These are phyloP conservation scores for Acanthamoeba castellanii DNA, from an alignment of 208 protist species.

Conservation along the genomic window DNA sequence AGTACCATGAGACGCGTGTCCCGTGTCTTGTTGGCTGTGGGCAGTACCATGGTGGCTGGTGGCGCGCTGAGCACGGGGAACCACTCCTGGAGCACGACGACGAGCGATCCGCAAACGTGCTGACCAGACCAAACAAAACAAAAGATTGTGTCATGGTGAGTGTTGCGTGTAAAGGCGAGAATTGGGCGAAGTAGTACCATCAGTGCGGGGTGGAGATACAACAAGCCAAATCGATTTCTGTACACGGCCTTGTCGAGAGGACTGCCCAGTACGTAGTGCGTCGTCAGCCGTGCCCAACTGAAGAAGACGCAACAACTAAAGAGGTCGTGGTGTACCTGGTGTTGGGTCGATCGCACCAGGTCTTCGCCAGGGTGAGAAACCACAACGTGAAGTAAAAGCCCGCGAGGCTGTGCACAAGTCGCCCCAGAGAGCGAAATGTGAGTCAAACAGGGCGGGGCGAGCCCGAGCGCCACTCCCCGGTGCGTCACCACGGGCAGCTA, in stretches of 20 bases:
- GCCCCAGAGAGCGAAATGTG: background rate
- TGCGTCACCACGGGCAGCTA: background rate
- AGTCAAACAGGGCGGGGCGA: background rate
- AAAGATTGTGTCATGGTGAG: background rate
- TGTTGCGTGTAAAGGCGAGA: background rate
- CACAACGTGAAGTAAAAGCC: conserved; percentile 41
- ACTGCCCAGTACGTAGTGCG: background rate
- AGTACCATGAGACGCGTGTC: too few relatives aligned
- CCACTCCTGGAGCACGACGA: background rate
- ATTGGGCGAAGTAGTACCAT: background rate
- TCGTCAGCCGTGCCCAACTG: too few relatives aligned
- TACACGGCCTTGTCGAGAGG: conserved; percentile 22
- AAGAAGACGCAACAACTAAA: background rate
- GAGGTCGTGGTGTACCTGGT: background rate
- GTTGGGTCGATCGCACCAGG: conserved; percentile 51
- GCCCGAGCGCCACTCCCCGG: background rate
- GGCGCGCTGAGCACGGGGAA: background rate
- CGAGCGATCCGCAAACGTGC: background rate
- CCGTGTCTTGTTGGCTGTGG: background rate
- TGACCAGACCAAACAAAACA: background rate
- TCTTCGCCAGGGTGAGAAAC: conserved; percentile 40
- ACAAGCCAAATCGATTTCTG: conserved; percentile 11
- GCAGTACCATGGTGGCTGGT: background rate
- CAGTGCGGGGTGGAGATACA: conserved; percentile 13
- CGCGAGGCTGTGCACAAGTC: background rate